These are phyloP conservation scores for Corylus americana DNA, from an alignment of 306 rosid species.

Conservation along the genomic window DNA sequence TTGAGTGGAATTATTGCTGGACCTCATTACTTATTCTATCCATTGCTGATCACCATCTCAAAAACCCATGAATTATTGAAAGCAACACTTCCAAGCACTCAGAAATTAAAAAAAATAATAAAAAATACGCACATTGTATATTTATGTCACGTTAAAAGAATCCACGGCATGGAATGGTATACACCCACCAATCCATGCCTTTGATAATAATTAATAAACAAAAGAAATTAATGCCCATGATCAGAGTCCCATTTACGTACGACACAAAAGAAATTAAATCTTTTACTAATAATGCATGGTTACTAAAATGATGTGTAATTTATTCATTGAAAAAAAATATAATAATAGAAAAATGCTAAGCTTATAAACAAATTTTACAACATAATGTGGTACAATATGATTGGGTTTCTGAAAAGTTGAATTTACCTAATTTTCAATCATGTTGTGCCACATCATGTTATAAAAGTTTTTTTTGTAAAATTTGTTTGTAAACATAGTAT, in stretches of 20 bases:
- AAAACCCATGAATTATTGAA: conserved; percentile 26
- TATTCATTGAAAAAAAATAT: too few relatives aligned
- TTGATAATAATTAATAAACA: conserved; percentile 2
- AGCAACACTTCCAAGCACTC: conserved; percentile 55
- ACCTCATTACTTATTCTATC: conserved; percentile 57
- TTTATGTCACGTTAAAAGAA: conserved; percentile 38
- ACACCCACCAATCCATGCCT: conserved; percentile 26
- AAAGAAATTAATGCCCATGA: background rate
- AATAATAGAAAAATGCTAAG: too few relatives aligned
- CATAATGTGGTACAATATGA: too few relatives aligned
- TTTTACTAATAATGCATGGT: too few relatives aligned
- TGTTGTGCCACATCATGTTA: too few relatives aligned
- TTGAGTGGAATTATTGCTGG: conserved; percentile 50
- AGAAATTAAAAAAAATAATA: background rate
- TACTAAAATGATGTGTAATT: too few relatives aligned
- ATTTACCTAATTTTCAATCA: too few relatives aligned
- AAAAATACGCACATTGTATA: background rate
- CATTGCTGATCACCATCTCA: conserved; percentile 17
- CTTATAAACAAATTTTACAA: too few relatives aligned
- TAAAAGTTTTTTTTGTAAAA: too few relatives aligned
- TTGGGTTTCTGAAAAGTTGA: too few relatives aligned
- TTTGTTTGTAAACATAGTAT: too few relatives aligned
- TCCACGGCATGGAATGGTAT: conserved; percentile 45
- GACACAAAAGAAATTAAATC: too few relatives aligned
- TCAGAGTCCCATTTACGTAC: background rate